Evolutionary conservation across 2,329 filamentous ascomycete species (phyloP), one percentile per base, ranked within the genome.

Genomic region (Xylariaceae sp.): DNA sequence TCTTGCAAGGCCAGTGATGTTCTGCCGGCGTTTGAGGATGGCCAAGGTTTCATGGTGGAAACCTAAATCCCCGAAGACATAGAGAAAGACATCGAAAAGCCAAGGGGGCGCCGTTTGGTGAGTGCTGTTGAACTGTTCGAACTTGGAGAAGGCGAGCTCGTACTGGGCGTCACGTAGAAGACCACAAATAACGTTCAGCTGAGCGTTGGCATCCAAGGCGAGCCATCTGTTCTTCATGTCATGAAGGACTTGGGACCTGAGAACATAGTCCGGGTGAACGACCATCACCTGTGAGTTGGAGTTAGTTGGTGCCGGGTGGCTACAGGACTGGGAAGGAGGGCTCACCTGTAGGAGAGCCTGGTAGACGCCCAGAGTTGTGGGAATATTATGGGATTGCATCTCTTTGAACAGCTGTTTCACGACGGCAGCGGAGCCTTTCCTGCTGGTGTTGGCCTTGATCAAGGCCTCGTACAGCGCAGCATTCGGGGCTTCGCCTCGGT

Each of bases 201-300:
- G 81, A 9, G 84, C 87, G 6, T 79, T 75, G 11, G 77, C 79
- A 40, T 77, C 82, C 9, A 89, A 72, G 9, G 75, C 73, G 47
- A 88, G 79, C 88, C 90, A 96, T 57, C 83, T 78, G 50, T 83
- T 77, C 62, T 83, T 82, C 87, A 94, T 90, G 50, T 86, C 84
- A 49, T 82, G 73, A 38, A 97, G 73, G 3, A 96, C 78, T 34
- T 86, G 78, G 48, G 82, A 80, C 34, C 91, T 84, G 19, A 94
- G 73, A 6, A 90, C 60, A 61, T 95, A 93, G 69, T 97, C 89
- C 0, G 93, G 90, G 66, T 97, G 94, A 9, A 94, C 82, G 0
- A 89, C 83, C 19, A 97, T 76, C 5, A 82, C 86, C 76, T 88
- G 56, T 17, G 31, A 22, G 34, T 14, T 31, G 6, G 51, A 50